Percentiles rank a stretch among this genome's conserved stretches.
Conservation (phyloP, 2,329 filamentous ascomycete species). For the Conoideocrella luteorostrata region DNA sequence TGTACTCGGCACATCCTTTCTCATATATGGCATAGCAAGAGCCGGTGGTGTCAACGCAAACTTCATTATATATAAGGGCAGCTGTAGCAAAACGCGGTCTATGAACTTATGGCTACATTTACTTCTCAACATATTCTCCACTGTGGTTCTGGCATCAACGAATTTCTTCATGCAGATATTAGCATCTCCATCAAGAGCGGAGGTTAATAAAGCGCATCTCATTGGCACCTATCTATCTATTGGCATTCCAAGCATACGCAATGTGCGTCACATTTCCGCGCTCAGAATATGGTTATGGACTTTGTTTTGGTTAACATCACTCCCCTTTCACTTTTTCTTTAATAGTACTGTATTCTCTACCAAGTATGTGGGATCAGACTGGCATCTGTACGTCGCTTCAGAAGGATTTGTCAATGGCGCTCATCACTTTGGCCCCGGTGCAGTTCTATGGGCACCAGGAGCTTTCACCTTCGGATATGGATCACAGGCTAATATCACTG, state of each 20-base stretch:
- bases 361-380: constrained; percentile 6
- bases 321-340: constrained; percentile 23
- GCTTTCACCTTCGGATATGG: background rate
- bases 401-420: background rate
- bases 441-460: background rate
- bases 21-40: too few relatives aligned
- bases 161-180: constrained; percentile 48
- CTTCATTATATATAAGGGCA: constrained; percentile 8
- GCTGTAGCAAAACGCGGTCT: constrained; percentile 8
- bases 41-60: background rate
- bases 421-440: background rate
- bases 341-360: constrained; percentile 12
- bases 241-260: too few relatives aligned
- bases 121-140: constrained; percentile 40
- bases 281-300: too few relatives aligned
- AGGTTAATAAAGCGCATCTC: constrained; percentile 31
- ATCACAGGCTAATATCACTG: background rate
- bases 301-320: constrained; percentile 15
- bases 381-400: constrained; percentile 10
- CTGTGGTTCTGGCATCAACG: constrained; percentile 36
- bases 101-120: constrained; percentile 32
- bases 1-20: too few relatives aligned
- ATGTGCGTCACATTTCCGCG: too few relatives aligned
- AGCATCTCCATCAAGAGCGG: constrained; percentile 39
- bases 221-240: background rate